Evolutionary conservation across 345 rosid genomes (phyloP), one percentile per base, ranked within the genome.

Genomic region (Rhizophora mangle): DNA sequence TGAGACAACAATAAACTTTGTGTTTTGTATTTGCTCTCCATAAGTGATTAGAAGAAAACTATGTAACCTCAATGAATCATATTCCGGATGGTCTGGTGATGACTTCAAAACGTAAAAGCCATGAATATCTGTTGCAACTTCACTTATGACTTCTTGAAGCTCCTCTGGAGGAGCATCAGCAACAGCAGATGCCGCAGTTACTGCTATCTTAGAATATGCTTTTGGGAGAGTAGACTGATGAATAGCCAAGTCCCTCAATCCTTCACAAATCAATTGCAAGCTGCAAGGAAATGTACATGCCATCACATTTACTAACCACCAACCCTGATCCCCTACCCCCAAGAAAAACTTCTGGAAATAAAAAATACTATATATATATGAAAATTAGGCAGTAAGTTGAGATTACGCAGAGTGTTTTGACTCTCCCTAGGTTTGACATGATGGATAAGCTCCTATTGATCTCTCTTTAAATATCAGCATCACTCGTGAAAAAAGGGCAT

Each of bases 161-260:
- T 87, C 92, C 20, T 82, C 82, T 53, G 73, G 71, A 69, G 87
- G 79, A 72, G 89, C 85, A 60, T 88, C 90, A 46, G 84, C 87
- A 43, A 43, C 16, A 72, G 85, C 95, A 63, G 72, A 49, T 39
- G 93, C 97, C 51, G 89, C 85, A 65, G 71, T 74, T 59, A 65
- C 54, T 43, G 76, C 82, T 82, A 82, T 82, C 68, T 83, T 85
- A 62, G 88, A 72, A 84, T 87, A 95, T 49, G 81, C 88, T 78
- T 87, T 94, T 9, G 90, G 96, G 73, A 78, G 83, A 68, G 78
- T 68, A 49, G 89, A 77, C 74, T 80, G 82, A 58, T 86, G 78
- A 69, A 95, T 73, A 19, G 93, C 96, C 83, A 82, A 71, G 64
- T 84, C 89, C 71, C 90, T 73, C 75, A 92, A 82, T 46, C 85